Percentiles rank a stretch among this genome's conserved stretches.
These are phyloP conservation scores for Fusarium aywerte DNA, from an alignment of 2,329 filamentous ascomycete genomes.

Conservation along the genomic window DNA sequence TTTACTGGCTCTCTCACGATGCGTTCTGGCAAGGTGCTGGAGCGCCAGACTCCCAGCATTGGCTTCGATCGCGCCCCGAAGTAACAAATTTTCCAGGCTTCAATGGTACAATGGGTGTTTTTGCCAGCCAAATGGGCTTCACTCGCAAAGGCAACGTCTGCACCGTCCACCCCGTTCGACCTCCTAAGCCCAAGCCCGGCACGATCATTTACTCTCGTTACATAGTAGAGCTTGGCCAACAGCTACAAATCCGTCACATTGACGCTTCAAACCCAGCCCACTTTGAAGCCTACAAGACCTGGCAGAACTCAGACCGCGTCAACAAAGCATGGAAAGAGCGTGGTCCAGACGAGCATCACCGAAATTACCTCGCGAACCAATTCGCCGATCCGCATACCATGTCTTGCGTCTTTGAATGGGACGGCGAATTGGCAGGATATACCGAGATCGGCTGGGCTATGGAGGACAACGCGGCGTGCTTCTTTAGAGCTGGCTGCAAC, in stretches of 20 bases:
- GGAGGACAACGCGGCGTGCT: conserved; percentile 47
- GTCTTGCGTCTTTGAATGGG: conserved; percentile 47
- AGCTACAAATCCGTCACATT: conserved; percentile 41
- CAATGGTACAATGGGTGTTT: conserved; percentile 37
- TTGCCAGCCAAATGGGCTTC: conserved; percentile 43
- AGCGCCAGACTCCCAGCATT: conserved; percentile 42
- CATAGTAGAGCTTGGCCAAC: conserved; percentile 44
- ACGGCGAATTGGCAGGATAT: conserved; percentile 45
- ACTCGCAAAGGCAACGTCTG: conserved; percentile 45
- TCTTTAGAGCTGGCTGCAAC: conserved; percentile 45
- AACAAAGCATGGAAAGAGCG: conserved; percentile 46
- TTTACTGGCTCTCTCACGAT: conserved; percentile 41
- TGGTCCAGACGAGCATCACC: conserved; percentile 45
- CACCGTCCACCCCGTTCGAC: conserved; percentile 45
- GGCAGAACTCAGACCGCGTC: conserved; percentile 47
- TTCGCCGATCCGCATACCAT: conserved; percentile 44
- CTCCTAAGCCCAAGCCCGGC: conserved; percentile 42
- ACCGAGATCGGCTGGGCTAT: conserved; percentile 45
- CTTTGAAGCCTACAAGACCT: conserved; percentile 41
- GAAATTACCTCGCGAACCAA: conserved; percentile 40
- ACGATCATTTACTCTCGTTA: conserved; percentile 43
- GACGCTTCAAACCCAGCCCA: conserved; percentile 42
- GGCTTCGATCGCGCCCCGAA: conserved; percentile 42
- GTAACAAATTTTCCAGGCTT: conserved; percentile 43
- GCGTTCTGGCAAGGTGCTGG: conserved; percentile 45